Evolutionary conservation across 2,329 filamentous ascomycete species (phyloP), one percentile per base, ranked within the genome.

Genomic region (Alternaria brassicae): DNA sequence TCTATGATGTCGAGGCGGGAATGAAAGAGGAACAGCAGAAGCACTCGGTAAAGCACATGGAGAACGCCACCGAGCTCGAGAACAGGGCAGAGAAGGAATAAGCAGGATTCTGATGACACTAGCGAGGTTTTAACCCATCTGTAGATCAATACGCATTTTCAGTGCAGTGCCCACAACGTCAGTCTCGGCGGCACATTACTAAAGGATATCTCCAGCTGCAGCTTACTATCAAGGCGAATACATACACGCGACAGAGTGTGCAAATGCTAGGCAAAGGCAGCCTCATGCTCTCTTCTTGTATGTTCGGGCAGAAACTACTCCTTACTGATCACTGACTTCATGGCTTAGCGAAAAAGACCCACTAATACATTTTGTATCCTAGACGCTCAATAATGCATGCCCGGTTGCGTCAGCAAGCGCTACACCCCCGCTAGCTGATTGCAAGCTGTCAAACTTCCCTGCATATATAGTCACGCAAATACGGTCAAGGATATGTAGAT

Each of bases 401-500:
- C 61, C 66, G 10, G 50, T 64, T 2, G 61, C 67, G 17, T 30
- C 53, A 25, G n/a, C 50, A 19, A 54, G 51, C 19, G 32, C 17
- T 3, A 56, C 58, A 8, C 42, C 45, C 34, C 54, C 64, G 7
- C 41, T 63, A 6, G 60, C 50, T 27, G 49, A 62, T 4, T 74
- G 72, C 44, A 70, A 68, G 10, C 51, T 72, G 9, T 53, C 53
- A 7, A 58, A 53, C 9, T 72, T 65, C 25, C 72, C 72, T 6
- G 61, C 60, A 6, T 74, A 70, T 44, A 70, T 70, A 10, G 68
- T 74, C 10, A 71, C 23, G 70, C 59, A 6, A 64, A 67, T 8
- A 69, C 65, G 2, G 67, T 67, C 4, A 68, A 68, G 51, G 67
- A 74, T 34, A 37, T 74, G 30, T 71, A 74, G 49, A 61, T 69